Conservation (phyloP, 2,329 filamentous ascomycete genomes). For the Aspergillus nomiae region DNA sequence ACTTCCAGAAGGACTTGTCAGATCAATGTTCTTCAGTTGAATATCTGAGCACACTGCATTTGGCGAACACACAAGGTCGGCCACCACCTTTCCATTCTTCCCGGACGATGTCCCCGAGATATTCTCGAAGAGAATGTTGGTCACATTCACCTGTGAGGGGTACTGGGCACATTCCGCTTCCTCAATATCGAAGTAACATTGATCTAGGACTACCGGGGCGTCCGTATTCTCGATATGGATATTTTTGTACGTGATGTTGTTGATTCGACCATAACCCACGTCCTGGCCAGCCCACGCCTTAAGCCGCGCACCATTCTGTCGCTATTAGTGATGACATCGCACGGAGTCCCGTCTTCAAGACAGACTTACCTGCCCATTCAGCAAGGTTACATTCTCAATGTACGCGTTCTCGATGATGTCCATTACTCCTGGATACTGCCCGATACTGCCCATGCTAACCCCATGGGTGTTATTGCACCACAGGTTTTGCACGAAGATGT, state of each 20-base stretch:
- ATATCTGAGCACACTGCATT: conserved; percentile 61
- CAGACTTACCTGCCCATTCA: conserved; percentile 48
- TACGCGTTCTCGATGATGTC: conserved; percentile 60
- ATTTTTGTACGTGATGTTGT: conserved; percentile 65
- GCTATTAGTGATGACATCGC: conserved; percentile 26
- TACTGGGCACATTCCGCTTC: conserved; percentile 54
- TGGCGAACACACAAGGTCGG: conserved; percentile 57
- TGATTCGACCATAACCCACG: conserved; percentile 62
- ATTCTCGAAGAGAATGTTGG: conserved; percentile 61
- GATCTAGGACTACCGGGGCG: conserved; percentile 60
- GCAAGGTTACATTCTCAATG: conserved; percentile 61
- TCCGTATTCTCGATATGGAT: conserved; percentile 62
- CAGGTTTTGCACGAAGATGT: conserved; percentile 61
- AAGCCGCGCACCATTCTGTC: conserved; percentile 58
- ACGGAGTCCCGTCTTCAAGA: not conserved
- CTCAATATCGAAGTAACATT: conserved; percentile 64
- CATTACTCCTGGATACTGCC: conserved; percentile 58
- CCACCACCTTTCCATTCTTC: conserved; percentile 57
- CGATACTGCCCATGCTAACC: conserved; percentile 61
- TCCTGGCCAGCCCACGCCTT: conserved; percentile 63
- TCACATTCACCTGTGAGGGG: conserved; percentile 61
- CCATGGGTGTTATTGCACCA: conserved; percentile 64
- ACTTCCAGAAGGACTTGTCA: conserved; percentile 53
- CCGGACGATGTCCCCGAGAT: conserved; percentile 60
- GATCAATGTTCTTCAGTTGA: conserved; percentile 55